These are phyloP conservation scores for Ogataea pini DNA, from an alignment of 805 yeast species.

Conservation along the genomic window DNA sequence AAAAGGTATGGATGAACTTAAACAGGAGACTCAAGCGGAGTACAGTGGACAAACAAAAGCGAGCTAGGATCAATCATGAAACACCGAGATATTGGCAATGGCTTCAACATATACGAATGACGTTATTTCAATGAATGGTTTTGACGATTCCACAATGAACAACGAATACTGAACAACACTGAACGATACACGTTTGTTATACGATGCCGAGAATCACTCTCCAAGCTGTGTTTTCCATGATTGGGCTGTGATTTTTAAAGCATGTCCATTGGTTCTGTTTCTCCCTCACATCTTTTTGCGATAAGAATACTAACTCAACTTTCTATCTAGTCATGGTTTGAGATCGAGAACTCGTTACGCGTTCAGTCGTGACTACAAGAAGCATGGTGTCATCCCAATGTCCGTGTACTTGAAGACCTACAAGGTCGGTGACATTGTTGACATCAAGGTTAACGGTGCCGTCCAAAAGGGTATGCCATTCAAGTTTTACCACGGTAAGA, in stretches of 20 bases:
- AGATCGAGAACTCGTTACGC: conserved; percentile 99
- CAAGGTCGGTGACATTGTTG: conserved; percentile 99
- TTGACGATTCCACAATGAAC: not conserved
- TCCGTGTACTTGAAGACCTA: conserved; percentile 96
- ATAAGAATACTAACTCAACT: not conserved
- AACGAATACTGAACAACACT: too few species aligned
- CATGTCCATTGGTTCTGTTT: not conserved
- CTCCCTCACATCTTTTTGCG: not conserved
- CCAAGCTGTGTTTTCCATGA: too few species aligned
- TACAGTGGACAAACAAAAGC: not conserved
- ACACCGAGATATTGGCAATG: not conserved
- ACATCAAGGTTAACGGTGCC: conserved; percentile 98
- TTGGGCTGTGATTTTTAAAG: not conserved
- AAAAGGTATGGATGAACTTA: conserved; percentile 42
- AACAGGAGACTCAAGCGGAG: not conserved
- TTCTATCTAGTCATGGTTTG: conserved; percentile 81
- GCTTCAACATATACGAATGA: not conserved
- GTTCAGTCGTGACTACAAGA: conserved; percentile 99
- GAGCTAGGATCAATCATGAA: not conserved
- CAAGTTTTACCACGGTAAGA: conserved; percentile 99
- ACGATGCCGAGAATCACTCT: too few species aligned
- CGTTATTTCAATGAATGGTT: not conserved
- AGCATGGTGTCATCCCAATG: conserved; percentile 92
- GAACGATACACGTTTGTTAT: too few species aligned
- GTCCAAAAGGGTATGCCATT: conserved; percentile 99